Evolutionary conservation across 306 rosid species (phyloP), one percentile per base, ranked within the genome.

Genomic region (Cucumis melo): DNA sequence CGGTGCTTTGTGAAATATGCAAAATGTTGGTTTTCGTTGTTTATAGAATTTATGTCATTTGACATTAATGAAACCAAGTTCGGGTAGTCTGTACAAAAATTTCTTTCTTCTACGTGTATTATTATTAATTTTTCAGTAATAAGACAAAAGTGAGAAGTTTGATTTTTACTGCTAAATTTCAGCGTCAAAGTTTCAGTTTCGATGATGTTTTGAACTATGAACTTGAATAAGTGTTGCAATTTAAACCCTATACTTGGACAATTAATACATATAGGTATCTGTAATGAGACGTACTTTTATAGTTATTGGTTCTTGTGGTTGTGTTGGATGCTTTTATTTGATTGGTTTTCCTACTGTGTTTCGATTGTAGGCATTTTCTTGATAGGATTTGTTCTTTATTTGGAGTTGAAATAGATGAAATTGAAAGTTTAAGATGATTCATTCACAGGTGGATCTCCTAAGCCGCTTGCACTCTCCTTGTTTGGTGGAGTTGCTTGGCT

Each of bases 401-500:
- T 20, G 4, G 34, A 1, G 15, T 60, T 15, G 14, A 60, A 60
- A 15, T 32, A 1, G 42, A 29, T 62, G 68, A 62, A 62, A 62
- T 73, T 74, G 19, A 60, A 27, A 42, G 84, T 42, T 42, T 42
- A 9, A 42, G 48, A 10, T 9, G 48, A 42, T 13, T 42, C 13
- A 9, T 8, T 42, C 48, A 83, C 84, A 95, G 99, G 99, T 95
- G 76, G 99, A 95, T 85, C 87, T 95, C 10, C 87, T 92, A 32
- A 95, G 99, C 82, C 88, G 92, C 36, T 79, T 90, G 78, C 88
- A 84, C 27, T 86, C 92, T 65, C 96, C 96, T 11, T 87, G 84
- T 80, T 83, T 90, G 83, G 97, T 95, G 87, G 92, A 87, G 82
- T 77, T 95, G 62, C 89, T 95, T 44, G 99, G 99, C 85, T 92